phyloP scores from a whole-genome alignment of 768 basidiomycete species.

The Boletus patriciae region DNA sequence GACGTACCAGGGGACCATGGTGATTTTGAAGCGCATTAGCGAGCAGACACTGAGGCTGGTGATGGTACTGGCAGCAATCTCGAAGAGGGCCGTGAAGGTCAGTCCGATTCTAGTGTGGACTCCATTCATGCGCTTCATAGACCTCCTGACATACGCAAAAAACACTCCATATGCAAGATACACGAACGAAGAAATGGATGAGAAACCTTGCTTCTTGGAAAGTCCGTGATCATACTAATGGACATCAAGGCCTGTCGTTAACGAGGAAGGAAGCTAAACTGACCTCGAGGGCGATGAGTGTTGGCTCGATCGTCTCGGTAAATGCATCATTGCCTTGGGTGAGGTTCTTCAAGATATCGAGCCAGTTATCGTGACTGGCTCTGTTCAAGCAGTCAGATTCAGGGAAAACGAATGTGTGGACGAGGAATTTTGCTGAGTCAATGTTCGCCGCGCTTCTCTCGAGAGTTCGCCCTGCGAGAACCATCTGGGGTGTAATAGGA shows the following conservation, averaged over 20 bases:
- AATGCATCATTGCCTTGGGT: conserved; percentile 39
- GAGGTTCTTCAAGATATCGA: conserved; percentile 50
- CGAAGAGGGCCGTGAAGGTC: conserved; percentile 89
- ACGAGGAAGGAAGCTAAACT: conserved; percentile 16
- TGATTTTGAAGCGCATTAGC: conserved; percentile 82
- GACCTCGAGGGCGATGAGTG: conserved; percentile 48
- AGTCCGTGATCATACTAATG: conserved; percentile 53
- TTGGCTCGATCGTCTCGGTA: conserved; percentile 43
- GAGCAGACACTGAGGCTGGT: conserved; percentile 93
- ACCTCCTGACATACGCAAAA: conserved; percentile 71
- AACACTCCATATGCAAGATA: conserved; percentile 78
- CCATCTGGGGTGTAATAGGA: conserved; percentile 69
- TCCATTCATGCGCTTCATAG: conserved; percentile 72
- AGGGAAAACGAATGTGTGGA: conserved; percentile 80
- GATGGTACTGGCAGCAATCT: conserved; percentile 89
- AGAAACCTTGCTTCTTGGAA: conserved; percentile 47
- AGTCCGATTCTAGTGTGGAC: conserved; percentile 91
- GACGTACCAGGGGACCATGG: conserved; percentile 83
- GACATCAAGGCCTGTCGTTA: conserved; percentile 9
- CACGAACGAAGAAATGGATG: conserved; percentile 66
- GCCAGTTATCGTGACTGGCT: conserved; percentile 64
- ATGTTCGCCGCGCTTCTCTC: conserved; percentile 52
- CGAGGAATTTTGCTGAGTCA: conserved; percentile 69
- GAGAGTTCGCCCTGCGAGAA: conserved; percentile 64
- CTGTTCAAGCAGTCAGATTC: conserved; percentile 68